A percentile compares a stretch with the other conserved stretches of the same genome.
Evolutionary conservation across 2,329 filamentous ascomycete genomes (phyloP).

Genomic region (Epichloe elymi): DNA sequence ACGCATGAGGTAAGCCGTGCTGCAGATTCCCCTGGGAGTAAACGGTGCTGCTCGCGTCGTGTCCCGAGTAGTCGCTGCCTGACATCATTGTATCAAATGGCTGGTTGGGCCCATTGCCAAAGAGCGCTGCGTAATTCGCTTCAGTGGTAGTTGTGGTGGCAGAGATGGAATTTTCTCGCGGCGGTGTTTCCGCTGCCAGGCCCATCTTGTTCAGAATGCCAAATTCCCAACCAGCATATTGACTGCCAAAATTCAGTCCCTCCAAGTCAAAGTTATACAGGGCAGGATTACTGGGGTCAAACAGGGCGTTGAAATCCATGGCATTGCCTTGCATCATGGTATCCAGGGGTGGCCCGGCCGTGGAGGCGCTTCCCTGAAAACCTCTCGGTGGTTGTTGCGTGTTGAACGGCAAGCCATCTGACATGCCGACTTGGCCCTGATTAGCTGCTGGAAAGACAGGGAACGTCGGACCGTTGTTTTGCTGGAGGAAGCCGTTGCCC

Average conservation of each 20-base stretch:
- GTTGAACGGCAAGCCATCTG: slow-evolving; percentile 42
- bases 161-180: slow-evolving; percentile 47
- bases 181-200: slow-evolving; percentile 56
- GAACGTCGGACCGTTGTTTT: slow-evolving; percentile 32
- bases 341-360: slow-evolving; percentile 32
- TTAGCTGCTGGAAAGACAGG: slow-evolving; percentile 34
- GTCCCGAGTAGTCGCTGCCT: slow-evolving; percentile 37
- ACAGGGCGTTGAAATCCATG: slow-evolving; percentile 49
- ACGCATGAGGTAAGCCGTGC: slow-evolving; percentile 51
- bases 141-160: slow-evolving; percentile 25
- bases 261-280: slow-evolving; percentile 94
- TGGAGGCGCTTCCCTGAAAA: slow-evolving; percentile 45
- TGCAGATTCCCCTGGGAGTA: slow-evolving; percentile 46
- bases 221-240: slow-evolving; percentile 91
- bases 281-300: slow-evolving; percentile 84
- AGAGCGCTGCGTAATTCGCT: slow-evolving; percentile 31
- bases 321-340: slow-evolving; percentile 36
- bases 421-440: slow-evolving; percentile 33
- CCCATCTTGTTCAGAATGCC: slow-evolving; percentile 95
- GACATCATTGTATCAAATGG: slow-evolving; percentile 34
- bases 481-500: slow-evolving; percentile 34
- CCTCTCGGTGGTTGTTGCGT: slow-evolving; percentile 58
- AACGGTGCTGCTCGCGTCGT: slow-evolving; percentile 36
- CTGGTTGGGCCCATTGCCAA: slow-evolving; percentile 36
- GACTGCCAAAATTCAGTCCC: slow-evolving; percentile 77